Percentiles rank a stretch among this genome's conserved stretches.
Conservation (phyloP, 2,329 filamentous ascomycete genomes). For the Beauveria australis region DNA sequence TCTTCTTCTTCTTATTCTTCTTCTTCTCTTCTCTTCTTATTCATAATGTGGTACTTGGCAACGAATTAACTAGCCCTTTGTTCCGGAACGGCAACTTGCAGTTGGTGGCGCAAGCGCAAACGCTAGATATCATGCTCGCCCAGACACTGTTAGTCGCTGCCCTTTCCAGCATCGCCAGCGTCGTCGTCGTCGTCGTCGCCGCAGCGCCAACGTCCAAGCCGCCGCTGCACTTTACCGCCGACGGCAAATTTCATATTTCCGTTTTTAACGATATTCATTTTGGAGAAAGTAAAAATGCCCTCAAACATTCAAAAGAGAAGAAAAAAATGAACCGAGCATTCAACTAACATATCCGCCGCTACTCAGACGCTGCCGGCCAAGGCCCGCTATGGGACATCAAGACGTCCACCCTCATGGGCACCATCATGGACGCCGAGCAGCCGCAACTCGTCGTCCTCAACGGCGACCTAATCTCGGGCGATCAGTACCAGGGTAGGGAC, state of each 20-base stretch:
- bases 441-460: constrained; percentile 53
- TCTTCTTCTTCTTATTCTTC: too few relatives aligned
- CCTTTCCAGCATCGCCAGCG: neutral
- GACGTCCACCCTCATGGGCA: constrained; percentile 47
- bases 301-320: neutral
- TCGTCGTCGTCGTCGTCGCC: too few relatives aligned
- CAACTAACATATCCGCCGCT: neutral
- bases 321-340: neutral
- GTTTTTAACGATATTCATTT: constrained; percentile 66
- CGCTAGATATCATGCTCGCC: neutral
- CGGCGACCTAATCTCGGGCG: constrained; percentile 11
- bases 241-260: constrained; percentile 43
- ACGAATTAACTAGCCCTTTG: too few relatives aligned
- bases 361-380: constrained; percentile 37
- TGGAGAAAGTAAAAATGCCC: constrained; percentile 47
- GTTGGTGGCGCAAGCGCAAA: neutral
- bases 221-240: constrained; percentile 24
- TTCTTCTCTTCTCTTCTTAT: neutral
- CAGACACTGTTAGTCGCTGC: neutral
- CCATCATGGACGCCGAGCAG: constrained; percentile 47
- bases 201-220: neutral
- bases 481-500: neutral
- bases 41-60: neutral
- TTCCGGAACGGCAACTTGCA: neutral
- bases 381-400: constrained; percentile 47